Evolutionary conservation across 257 asterid species (phyloP).

Genomic region (Solanum sitiens): DNA sequence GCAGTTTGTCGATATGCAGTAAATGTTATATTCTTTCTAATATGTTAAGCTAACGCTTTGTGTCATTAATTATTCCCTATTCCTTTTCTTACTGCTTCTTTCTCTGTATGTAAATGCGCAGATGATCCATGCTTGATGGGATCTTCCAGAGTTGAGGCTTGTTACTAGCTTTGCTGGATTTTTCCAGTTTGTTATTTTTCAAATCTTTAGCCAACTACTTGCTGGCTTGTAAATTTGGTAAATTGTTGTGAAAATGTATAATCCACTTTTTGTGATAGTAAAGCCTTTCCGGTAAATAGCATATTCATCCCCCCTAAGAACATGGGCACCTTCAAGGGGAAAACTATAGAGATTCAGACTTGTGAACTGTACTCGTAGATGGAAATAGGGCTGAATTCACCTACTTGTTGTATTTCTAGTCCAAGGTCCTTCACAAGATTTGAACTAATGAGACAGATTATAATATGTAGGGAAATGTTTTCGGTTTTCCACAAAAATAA

Average conservation of each 20-base stretch:
- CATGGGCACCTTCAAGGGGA: not conserved
- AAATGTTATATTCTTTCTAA: not conserved
- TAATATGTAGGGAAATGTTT: not conserved
- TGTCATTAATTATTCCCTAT: not conserved
- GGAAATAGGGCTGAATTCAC: not conserved
- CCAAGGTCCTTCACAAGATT: not conserved
- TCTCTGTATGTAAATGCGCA: slow-evolving; percentile 29
- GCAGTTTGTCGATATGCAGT: not conserved
- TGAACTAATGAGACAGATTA: not conserved
- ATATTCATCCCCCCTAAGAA: not conserved
- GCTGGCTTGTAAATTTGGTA: not conserved
- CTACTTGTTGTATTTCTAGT: not conserved
- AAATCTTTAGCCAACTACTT: not conserved
- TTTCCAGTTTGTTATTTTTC: not conserved
- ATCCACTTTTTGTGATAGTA: not conserved
- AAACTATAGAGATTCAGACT: not conserved
- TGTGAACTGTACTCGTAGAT: not conserved
- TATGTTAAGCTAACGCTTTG: not conserved
- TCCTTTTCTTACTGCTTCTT: not conserved
- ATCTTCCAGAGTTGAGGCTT: not conserved
- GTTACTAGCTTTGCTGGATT: not conserved
- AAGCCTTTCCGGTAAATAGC: not conserved
- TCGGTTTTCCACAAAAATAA: not conserved
- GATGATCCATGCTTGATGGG: slow-evolving; percentile 49
- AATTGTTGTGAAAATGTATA: not conserved